Evolutionary conservation across 2,329 filamentous ascomycete species (phyloP).

Genomic region (Alternaria consortialis): DNA sequence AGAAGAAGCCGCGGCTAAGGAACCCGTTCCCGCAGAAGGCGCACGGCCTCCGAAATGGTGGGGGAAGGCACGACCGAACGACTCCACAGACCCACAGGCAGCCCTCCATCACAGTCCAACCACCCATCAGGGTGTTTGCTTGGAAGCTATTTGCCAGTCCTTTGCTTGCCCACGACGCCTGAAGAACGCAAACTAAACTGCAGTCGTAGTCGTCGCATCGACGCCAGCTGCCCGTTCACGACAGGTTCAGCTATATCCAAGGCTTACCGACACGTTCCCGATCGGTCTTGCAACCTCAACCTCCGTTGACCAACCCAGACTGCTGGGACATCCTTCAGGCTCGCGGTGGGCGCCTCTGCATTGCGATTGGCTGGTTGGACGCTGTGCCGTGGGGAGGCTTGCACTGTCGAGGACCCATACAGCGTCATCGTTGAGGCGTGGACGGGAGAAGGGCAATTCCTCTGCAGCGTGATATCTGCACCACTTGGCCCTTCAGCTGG

Average conservation of each 20-base stretch:
- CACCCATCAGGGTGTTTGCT: slow-evolving; percentile 26
- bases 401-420: slow-evolving; percentile 39
- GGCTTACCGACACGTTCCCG: slow-evolving; percentile 24
- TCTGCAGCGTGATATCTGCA: slow-evolving; percentile 44
- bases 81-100: slow-evolving; percentile 16
- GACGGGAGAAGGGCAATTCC: slow-evolving; percentile 43
- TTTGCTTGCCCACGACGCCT: slow-evolving; percentile 6
- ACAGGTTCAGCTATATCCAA: slow-evolving; percentile 6
- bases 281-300: slow-evolving; percentile 36
- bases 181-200: background rate
- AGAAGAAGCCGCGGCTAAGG: slow-evolving; percentile 9
- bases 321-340: slow-evolving; percentile 34
- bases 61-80: slow-evolving; percentile 19
- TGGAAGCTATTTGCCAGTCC: background rate
- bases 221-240: slow-evolving; percentile 11
- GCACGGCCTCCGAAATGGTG: slow-evolving; percentile 27
- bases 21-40: slow-evolving; percentile 18
- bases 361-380: slow-evolving; percentile 38
- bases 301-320: slow-evolving; percentile 31
- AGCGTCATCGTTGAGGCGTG: slow-evolving; percentile 38
- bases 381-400: slow-evolving; percentile 41
- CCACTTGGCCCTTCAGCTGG: slow-evolving; percentile 46
- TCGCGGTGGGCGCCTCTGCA: slow-evolving; percentile 31
- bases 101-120: slow-evolving; percentile 16
- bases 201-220: background rate